Conservation (phyloP, 2,329 filamentous ascomycete genomes). For the Pseudocercospora fijiensis region DNA sequence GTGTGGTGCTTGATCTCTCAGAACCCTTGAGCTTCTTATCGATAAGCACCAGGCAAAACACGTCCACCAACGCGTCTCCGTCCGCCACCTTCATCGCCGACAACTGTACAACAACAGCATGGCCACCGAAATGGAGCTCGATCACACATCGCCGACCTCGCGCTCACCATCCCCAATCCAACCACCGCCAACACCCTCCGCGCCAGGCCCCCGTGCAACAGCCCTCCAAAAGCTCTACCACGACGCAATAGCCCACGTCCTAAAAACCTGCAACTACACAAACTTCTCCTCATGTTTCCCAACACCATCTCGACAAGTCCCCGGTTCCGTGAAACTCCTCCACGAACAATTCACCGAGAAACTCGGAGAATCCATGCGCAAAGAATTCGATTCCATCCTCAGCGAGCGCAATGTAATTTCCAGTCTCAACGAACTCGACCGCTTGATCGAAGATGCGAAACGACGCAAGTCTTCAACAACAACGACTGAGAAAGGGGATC, state of each 20-base stretch:
- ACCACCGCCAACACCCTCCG: conserved; percentile 51
- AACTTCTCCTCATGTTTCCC: conserved; percentile 66
- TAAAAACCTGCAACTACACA: conserved; percentile 60
- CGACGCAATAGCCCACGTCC: conserved; percentile 58
- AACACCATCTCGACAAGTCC: conserved; percentile 58
- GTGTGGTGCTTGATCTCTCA: background rate
- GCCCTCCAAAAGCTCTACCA: conserved; percentile 61
- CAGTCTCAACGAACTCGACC: conserved; percentile 61
- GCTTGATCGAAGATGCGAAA: conserved; percentile 59
- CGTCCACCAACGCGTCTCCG: background rate
- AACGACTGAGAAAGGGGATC: conserved; percentile 38
- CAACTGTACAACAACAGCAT: conserved; percentile 2
- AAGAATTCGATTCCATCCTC: conserved; percentile 62
- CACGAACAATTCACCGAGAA: conserved; percentile 60
- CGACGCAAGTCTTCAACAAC: conserved; percentile 50
- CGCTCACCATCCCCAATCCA: conserved; percentile 24
- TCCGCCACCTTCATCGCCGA: background rate
- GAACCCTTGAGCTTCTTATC: background rate
- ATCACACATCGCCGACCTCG: conserved; percentile 9
- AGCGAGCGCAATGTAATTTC: conserved; percentile 56
- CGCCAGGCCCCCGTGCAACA: conserved; percentile 60
- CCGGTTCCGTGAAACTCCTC: conserved; percentile 56
- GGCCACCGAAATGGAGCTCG: conserved; percentile 22
- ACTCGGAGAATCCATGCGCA: conserved; percentile 52
- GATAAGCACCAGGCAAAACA: background rate